Evolutionary conservation across 345 rosid species (phyloP).

Genomic region (Sonneratia alba): DNA sequence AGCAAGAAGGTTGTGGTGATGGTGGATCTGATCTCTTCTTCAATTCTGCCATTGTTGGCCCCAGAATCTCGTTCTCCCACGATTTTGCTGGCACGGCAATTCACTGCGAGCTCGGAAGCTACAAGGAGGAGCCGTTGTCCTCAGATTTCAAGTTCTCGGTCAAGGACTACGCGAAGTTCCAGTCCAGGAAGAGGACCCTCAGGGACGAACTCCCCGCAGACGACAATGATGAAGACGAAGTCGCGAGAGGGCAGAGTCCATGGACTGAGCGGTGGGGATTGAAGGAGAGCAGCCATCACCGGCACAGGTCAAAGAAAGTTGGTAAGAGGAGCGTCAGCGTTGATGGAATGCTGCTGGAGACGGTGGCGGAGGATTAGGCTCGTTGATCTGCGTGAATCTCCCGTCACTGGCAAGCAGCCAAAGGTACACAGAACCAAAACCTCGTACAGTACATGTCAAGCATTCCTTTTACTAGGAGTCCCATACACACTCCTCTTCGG

Average conservation of each 20-base stretch:
- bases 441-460: neutral
- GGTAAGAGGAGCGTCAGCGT: slow-evolving; percentile 8
- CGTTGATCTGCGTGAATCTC: slow-evolving; percentile 4
- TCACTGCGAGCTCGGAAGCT: slow-evolving; percentile 27
- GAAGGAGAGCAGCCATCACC: slow-evolving; percentile 15
- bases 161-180: slow-evolving; percentile 25
- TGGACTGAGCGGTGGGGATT: slow-evolving; percentile 49
- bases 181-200: slow-evolving; percentile 43
- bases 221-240: slow-evolving; percentile 16
- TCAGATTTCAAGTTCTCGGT: slow-evolving; percentile 70
- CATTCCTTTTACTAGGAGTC: too few species aligned
- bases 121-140: slow-evolving; percentile 80
- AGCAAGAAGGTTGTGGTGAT: slow-evolving; percentile 17
- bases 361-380: slow-evolving; percentile 31
- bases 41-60: slow-evolving; percentile 33
- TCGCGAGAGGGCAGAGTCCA: slow-evolving; percentile 33
- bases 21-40: slow-evolving; percentile 3
- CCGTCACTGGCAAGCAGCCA: slow-evolving; percentile 11
- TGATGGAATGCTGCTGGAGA: slow-evolving; percentile 18
- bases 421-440: slow-evolving; percentile 3
- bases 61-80: slow-evolving; percentile 90
- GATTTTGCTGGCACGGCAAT: slow-evolving; percentile 44
- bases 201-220: slow-evolving; percentile 47
- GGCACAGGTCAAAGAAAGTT: slow-evolving; percentile 13
- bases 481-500: too few species aligned